phyloP scores from a whole-genome alignment of 2,329 filamentous ascomycete species.

The Fusarium albidum region DNA sequence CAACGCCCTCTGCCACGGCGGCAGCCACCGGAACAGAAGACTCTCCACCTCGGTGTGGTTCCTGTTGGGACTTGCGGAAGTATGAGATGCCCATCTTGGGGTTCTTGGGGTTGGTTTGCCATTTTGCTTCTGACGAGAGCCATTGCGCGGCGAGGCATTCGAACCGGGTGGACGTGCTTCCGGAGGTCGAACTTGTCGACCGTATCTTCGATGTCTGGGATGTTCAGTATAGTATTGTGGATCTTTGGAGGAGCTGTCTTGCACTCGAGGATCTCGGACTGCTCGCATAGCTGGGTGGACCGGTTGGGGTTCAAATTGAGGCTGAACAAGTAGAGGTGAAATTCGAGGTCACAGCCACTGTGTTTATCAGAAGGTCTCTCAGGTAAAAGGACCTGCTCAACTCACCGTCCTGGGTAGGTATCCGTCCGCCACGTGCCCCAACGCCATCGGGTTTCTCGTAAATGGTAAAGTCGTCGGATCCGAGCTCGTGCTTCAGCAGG shows the following conservation, averaged over 20 bases:
- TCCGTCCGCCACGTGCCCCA: slow-evolving; percentile 35
- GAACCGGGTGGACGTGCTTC: slow-evolving; percentile 28
- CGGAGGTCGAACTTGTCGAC: slow-evolving; percentile 37
- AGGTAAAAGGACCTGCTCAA: neutral
- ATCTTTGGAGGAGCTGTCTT: neutral
- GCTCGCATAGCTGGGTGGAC: slow-evolving; percentile 22
- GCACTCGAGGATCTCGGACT: slow-evolving; percentile 25
- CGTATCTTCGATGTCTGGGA: slow-evolving; percentile 25
- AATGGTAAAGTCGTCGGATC: slow-evolving; percentile 33
- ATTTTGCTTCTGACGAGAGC: slow-evolving; percentile 21
- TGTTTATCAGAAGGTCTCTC: neutral
- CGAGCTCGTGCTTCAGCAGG: slow-evolving; percentile 31
- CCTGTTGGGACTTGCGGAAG: slow-evolving; percentile 32
- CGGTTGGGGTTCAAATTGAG: slow-evolving; percentile 28
- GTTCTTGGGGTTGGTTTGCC: slow-evolving; percentile 33
- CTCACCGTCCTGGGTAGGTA: slow-evolving; percentile 29
- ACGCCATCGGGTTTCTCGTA: slow-evolving; percentile 33
- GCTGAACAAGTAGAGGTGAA: slow-evolving; percentile 29
- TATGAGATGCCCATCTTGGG: slow-evolving; percentile 25
- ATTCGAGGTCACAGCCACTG: slow-evolving; percentile 28
- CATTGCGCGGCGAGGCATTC: slow-evolving; percentile 37
- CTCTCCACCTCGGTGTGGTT: slow-evolving; percentile 21
- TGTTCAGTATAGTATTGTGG: neutral
- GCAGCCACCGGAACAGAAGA: slow-evolving; percentile 34
- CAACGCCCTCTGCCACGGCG: slow-evolving; percentile 34